Percentiles rank a stretch among this genome's conserved stretches.
These are phyloP conservation scores for Bonia amplexicaulis DNA, from an alignment of 176 grass and related monocot genomes.

Conservation along the genomic window DNA sequence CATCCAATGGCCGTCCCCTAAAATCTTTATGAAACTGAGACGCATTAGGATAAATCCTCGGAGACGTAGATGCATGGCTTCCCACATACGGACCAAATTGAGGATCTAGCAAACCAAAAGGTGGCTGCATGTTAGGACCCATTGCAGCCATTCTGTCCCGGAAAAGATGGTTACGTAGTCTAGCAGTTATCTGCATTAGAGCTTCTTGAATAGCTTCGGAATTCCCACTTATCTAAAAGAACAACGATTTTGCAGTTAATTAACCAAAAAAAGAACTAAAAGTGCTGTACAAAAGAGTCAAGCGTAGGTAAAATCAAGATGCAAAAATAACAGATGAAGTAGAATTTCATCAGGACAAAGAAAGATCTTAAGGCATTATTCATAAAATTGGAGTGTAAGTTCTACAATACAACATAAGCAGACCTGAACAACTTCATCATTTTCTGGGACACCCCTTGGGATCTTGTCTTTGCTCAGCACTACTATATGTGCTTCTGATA, in stretches of 20 bases:
- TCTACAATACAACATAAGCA: constrained; percentile 9
- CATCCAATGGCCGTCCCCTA: constrained; percentile 55
- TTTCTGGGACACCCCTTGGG: constrained; percentile 57
- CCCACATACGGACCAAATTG: constrained; percentile 60
- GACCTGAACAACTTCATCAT: constrained; percentile 86
- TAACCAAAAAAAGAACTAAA: background rate
- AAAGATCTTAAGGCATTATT: background rate
- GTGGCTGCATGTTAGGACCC: constrained; percentile 41
- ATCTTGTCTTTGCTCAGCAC: constrained; percentile 76
- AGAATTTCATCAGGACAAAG: background rate
- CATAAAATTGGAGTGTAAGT: background rate
- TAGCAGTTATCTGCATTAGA: constrained; percentile 77
- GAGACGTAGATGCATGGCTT: constrained; percentile 53
- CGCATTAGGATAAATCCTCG: constrained; percentile 32
- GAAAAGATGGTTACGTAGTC: constrained; percentile 81
- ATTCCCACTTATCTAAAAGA: constrained; percentile 63
- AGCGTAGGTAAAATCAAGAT: constrained; percentile 10
- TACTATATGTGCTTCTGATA: constrained; percentile 77
- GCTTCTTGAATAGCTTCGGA: constrained; percentile 84
- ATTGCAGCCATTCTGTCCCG: constrained; percentile 52
- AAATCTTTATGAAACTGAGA: constrained; percentile 65
- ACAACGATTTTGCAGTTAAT: constrained; percentile 20
- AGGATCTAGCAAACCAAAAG: constrained; percentile 61
- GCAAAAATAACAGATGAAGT: constrained; percentile 5
- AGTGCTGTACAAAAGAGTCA: background rate